These are phyloP conservation scores for Herpotrichia juniperi DNA, from an alignment of 2,329 filamentous ascomycete genomes.

Conservation along the genomic window DNA sequence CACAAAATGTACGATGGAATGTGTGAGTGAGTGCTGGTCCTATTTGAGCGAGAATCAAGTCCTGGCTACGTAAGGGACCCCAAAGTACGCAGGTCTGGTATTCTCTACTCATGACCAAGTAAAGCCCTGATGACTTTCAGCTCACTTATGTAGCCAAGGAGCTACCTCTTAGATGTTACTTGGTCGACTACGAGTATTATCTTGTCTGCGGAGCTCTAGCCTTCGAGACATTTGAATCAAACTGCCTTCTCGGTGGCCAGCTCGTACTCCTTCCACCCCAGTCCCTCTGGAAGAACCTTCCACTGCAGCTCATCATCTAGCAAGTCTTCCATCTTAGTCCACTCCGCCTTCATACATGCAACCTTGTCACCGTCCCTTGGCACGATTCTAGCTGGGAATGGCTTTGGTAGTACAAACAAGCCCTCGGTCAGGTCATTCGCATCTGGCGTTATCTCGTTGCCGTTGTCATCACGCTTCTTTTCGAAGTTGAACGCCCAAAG, in stretches of 20 bases:
- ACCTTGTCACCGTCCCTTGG: slow-evolving; percentile 3
- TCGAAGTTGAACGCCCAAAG: slow-evolving; percentile 41
- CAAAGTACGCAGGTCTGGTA: too few species aligned
- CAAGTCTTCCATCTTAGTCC: slow-evolving; percentile 2
- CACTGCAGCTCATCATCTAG: slow-evolving; percentile 11
- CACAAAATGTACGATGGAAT: too few species aligned
- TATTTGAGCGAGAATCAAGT: too few species aligned
- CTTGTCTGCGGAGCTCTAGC: too few species aligned
- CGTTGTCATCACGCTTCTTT: not conserved
- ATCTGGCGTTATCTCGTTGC: slow-evolving; percentile 3
- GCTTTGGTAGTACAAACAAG: slow-evolving; percentile 5
- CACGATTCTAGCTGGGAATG: slow-evolving; percentile 6
- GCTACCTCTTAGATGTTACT: too few species aligned
- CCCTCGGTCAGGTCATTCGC: slow-evolving; percentile 6
- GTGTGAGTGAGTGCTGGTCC: too few species aligned
- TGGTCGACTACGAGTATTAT: too few species aligned
- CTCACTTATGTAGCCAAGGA: too few species aligned
- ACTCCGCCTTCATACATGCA: slow-evolving; percentile 3
- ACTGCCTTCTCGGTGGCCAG: not conserved
- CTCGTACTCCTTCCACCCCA: not conserved
- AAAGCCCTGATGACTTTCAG: too few species aligned
- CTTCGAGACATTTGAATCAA: too few species aligned
- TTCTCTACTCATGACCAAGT: too few species aligned
- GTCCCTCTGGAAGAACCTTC: slow-evolving; percentile 8
- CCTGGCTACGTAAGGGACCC: too few species aligned